These are phyloP conservation scores for Coemansia sp. DNA, from an alignment of 192 early-diverging fungal genomes.

Conservation along the genomic window DNA sequence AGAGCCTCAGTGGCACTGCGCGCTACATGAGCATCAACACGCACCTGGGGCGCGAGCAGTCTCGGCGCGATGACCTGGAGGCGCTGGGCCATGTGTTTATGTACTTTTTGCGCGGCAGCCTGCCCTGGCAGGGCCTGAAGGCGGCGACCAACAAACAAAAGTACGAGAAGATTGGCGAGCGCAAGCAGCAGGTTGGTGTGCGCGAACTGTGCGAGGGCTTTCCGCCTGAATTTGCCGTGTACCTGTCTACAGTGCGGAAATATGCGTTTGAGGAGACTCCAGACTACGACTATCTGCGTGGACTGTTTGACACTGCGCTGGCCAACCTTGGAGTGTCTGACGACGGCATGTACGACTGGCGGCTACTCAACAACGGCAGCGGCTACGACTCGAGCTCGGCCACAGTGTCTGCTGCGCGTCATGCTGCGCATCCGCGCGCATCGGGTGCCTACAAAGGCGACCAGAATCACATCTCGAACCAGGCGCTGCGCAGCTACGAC, in stretches of 20 bases:
- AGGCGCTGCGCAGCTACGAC: constrained; percentile 50
- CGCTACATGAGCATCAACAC: constrained; percentile 99
- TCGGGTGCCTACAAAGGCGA: constrained; percentile 49
- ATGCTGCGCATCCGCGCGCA: constrained; percentile 23
- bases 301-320: constrained; percentile 79
- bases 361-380: constrained; percentile 52
- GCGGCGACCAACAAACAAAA: constrained; percentile 99
- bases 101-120: constrained; percentile 91
- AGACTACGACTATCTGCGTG: constrained; percentile 91
- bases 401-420: constrained; percentile 30
- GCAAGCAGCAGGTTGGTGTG: constrained; percentile 88
- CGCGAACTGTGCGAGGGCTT: constrained; percentile 89
- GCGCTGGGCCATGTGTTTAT: constrained; percentile 98
- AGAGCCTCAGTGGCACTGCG: constrained; percentile 91
- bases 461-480: constrained; percentile 50
- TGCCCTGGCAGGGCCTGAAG: constrained; percentile 98
- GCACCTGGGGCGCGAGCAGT: constrained; percentile 97
- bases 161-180: constrained; percentile 99
- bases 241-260: constrained; percentile 87
- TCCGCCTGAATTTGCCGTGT: constrained; percentile 91
- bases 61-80: constrained; percentile 94
- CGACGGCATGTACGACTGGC: constrained; percentile 97
- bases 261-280: constrained; percentile 96
- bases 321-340: constrained; percentile 71
- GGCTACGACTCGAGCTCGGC: constrained; percentile 51